These are phyloP conservation scores for Zychaea mexicana DNA, from an alignment of 371 early-diverging fungal genomes.

Conservation along the genomic window DNA sequence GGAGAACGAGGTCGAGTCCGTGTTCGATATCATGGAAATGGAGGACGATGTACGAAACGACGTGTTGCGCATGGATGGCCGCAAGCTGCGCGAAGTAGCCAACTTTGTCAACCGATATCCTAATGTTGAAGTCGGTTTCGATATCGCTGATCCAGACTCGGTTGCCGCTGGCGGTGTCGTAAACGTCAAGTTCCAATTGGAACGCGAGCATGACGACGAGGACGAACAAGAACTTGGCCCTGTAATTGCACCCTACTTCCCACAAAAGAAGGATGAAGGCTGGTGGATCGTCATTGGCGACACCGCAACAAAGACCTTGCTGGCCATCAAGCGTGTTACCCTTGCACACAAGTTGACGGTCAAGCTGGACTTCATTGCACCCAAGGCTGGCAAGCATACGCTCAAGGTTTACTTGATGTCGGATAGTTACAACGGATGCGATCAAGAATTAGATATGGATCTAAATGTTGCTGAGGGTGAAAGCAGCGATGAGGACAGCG, in stretches of 20 bases:
- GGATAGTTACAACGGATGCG: conserved; percentile 91
- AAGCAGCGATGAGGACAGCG: conserved; percentile 28
- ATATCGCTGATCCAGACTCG: conserved; percentile 65
- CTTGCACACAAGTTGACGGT: conserved; percentile 68
- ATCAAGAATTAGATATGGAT: conserved; percentile 90
- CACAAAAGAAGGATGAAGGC: conserved; percentile 87
- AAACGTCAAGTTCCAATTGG: conserved; percentile 68
- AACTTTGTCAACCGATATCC: conserved; percentile 93
- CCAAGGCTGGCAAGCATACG: conserved; percentile 64
- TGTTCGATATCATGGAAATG: conserved; percentile 94
- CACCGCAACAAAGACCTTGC: conserved; percentile 70
- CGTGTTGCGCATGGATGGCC: conserved; percentile 62
- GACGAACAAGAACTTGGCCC: conserved; percentile 65
- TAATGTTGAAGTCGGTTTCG: conserved; percentile 81
- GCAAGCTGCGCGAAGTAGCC: conserved; percentile 83
- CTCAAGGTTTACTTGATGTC: conserved; percentile 91
- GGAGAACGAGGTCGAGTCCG: conserved; percentile 71
- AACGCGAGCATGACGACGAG: conserved; percentile 78
- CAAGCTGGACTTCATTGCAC: conserved; percentile 85
- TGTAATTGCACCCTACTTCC: conserved; percentile 92
- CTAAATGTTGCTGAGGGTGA: conserved; percentile 70
- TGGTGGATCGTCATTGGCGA: conserved; percentile 98
- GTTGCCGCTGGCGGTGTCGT: conserved; percentile 66
- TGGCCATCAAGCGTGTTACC: conserved; percentile 90
- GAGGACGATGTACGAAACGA: conserved; percentile 85